Percentiles rank a stretch among this genome's conserved stretches.
These are phyloP conservation scores for Pilatotrama ljubarskyi DNA, from an alignment of 768 basidiomycete species.

Conservation along the genomic window DNA sequence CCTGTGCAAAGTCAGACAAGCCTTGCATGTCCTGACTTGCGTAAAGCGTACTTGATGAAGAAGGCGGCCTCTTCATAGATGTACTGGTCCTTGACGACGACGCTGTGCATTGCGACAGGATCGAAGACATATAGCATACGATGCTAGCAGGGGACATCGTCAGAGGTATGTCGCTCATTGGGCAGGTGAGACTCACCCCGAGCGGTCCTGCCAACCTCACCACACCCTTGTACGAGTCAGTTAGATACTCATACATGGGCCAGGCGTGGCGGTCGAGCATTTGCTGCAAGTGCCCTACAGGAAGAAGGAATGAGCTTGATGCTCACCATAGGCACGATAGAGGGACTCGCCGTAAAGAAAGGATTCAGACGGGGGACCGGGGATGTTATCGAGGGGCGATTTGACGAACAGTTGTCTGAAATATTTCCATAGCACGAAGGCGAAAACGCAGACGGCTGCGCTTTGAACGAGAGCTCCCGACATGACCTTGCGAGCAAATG, in stretches of 20 bases:
- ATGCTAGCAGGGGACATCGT: neutral
- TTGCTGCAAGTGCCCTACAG: neutral
- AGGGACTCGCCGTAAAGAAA: neutral
- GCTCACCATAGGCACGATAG: too few species aligned
- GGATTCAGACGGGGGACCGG: neutral
- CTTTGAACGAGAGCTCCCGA: too few species aligned
- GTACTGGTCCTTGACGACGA: slow-evolving; percentile 49
- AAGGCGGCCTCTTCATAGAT: slow-evolving; percentile 47
- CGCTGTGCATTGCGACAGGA: slow-evolving; percentile 48
- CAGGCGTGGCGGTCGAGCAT: neutral
- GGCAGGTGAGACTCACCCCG: neutral
- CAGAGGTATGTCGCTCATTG: neutral
- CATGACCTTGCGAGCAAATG: too few species aligned
- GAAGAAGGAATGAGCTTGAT: neutral
- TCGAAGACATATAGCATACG: slow-evolving; percentile 50
- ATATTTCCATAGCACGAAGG: too few species aligned
- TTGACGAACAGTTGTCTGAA: neutral
- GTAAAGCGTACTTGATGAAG: slow-evolving; percentile 43
- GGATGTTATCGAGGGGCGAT: slow-evolving; percentile 6
- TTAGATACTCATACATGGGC: neutral
- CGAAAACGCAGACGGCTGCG: too few species aligned
- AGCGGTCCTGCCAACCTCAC: neutral
- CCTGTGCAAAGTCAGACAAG: neutral
- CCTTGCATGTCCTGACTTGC: neutral
- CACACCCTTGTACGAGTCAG: neutral